phyloP scores from a whole-genome alignment of 208 protist genomes.

The Acanthamoeba castellanii region DNA sequence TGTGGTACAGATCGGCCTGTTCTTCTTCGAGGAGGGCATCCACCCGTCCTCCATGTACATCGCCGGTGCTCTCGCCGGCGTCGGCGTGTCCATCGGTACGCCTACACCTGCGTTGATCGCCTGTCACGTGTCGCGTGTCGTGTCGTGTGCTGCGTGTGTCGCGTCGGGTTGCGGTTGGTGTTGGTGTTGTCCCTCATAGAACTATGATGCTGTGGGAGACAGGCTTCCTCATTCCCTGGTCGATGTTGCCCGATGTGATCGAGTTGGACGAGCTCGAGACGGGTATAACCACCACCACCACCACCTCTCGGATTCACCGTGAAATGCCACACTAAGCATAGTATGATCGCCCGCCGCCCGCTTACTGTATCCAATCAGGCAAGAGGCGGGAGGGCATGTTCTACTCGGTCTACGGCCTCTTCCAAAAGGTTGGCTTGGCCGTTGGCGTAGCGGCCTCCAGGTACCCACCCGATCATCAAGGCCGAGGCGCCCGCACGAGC shows the following conservation, averaged over 20 bases:
- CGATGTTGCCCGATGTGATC: constrained; percentile 80
- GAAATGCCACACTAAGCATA: not conserved
- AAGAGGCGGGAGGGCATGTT: constrained; percentile 82
- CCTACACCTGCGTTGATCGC: not conserved
- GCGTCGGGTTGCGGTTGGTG: not conserved
- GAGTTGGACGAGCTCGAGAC: constrained; percentile 83
- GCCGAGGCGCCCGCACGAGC: too few species aligned
- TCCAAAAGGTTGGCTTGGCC: constrained; percentile 80
- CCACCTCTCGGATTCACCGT: not conserved
- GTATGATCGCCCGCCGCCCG: not conserved
- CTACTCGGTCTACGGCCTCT: constrained; percentile 78
- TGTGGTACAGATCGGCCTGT: constrained; percentile 56
- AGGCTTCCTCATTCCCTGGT: constrained; percentile 71
- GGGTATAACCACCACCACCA: not conserved
- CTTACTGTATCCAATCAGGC: not conserved
- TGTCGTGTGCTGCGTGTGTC: not conserved
- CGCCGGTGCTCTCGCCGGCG: constrained; percentile 65
- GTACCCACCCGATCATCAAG: not conserved
- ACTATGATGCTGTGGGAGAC: not conserved
- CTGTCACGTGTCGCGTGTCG: not conserved
- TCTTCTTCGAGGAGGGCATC: constrained; percentile 66
- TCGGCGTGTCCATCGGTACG: constrained; percentile 60
- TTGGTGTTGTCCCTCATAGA: too few species aligned
- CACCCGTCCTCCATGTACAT: constrained; percentile 46
- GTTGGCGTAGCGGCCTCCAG: constrained; percentile 44